Evolutionary conservation across 1,284 basidiomycete genomes (phyloP), one percentile per base, ranked within the genome.

Genomic region (Schizophyllum amplum): DNA sequence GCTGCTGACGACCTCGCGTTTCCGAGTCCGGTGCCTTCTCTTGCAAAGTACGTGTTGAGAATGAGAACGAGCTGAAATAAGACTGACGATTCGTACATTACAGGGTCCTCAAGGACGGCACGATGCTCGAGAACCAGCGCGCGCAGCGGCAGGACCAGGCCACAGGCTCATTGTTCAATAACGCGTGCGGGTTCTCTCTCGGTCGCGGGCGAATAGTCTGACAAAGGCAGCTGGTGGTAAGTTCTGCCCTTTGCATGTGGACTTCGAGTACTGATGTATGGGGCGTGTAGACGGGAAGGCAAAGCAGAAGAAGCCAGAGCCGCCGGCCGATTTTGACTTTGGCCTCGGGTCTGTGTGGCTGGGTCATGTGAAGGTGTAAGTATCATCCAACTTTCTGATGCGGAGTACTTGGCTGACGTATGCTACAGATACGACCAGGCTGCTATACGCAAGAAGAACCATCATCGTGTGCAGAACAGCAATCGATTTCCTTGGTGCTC

Each of bases 101-200:
- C 55, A 90, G 87, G 63, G 86, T 89, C 22, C 70, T 90, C 5
- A 78, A 80, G 60, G 83, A 87, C 60, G 79, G 82, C 13, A 72
- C 80, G 56, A 71, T 73, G 54, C 75, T 90, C 13, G 76, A 82
- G 22, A 72, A 73, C 56, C 80, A 90, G 60, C 82, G 88, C 22
- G 75, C 78, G 54, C 71, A 75, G 58, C 90, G 87, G 87, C 80
- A 84, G 63, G 65, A 68, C 4, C 77, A 84, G 61, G 87, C 88
- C 0, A 71, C 73, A 0, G 72, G 71, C 27, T 87, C 87, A 0
- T 79, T 88, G 60, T 81, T 82, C 55, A 87, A 88, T 66, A 82
- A 78, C 77, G 75, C 9, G 76, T 80, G 5, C 78, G 87, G 27
- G 81, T 74, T 24, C 63, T 87, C 22, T 86, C 85, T 9, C 79